Conservation (phyloP, 176 grass and related monocot species). For the Musa itinerans region DNA sequence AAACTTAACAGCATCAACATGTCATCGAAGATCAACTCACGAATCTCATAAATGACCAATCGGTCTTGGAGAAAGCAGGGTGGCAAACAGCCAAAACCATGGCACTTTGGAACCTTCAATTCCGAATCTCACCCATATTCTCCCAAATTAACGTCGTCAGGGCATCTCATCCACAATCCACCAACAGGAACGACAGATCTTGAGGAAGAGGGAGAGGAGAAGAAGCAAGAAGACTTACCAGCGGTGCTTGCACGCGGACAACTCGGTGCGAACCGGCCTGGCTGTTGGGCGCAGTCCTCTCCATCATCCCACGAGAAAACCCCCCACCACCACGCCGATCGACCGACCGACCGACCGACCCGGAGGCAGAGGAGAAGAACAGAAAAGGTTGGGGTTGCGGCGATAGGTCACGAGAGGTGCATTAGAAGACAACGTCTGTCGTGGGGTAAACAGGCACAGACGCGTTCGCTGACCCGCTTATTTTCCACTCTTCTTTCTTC, state of each 20-base stretch:
- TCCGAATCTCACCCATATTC: no score
- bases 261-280: not conserved
- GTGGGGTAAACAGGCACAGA: no score
- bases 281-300: not conserved
- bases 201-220: not conserved
- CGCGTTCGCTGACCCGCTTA: no score
- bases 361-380: no score
- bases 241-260: not conserved
- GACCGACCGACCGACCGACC: no score
- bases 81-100: not conserved
- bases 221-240: not conserved
- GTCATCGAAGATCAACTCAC: not conserved
- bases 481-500: no score
- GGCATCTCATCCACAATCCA: not conserved
- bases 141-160: no score
- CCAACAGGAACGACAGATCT: not conserved
- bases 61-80: not conserved
- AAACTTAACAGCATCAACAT: not conserved
- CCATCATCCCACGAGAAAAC: not conserved
- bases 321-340: no score
- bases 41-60: not conserved
- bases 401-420: no score
- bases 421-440: no score
- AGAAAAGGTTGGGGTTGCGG: no score
- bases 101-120: no score